Percentiles rank a stretch among this genome's conserved stretches.
Conservation (phyloP, 306 rosid species). For the Trichosanthes truncata region DNA sequence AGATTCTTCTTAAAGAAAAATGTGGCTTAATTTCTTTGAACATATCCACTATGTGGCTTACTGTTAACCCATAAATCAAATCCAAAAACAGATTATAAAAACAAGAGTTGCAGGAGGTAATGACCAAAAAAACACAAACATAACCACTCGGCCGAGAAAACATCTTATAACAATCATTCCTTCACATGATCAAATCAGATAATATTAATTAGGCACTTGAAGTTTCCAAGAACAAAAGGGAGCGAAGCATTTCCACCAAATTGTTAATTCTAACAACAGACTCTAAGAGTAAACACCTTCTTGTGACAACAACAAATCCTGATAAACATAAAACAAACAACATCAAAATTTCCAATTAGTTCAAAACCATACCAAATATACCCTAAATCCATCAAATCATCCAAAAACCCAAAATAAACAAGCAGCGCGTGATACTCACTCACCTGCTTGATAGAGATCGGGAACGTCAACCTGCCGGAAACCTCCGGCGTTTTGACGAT, state of each 20-base stretch:
- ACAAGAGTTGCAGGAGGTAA: background rate
- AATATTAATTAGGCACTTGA: background rate
- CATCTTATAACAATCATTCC: background rate
- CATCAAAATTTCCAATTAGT: background rate
- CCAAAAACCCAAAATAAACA: background rate
- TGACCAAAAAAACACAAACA: background rate
- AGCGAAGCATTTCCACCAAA: background rate
- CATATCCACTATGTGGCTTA: background rate
- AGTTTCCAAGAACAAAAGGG: background rate
- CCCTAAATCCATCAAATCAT: background rate
- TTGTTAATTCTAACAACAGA: background rate
- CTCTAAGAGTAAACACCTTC: background rate
- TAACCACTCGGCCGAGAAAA: background rate
- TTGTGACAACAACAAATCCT: background rate
- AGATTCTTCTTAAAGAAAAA: background rate
- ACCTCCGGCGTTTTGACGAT: constrained; percentile 69
- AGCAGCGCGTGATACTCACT: background rate
- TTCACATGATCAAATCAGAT: background rate
- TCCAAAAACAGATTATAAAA: background rate
- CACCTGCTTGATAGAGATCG: constrained; percentile 94
- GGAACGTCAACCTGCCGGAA: constrained; percentile 69
- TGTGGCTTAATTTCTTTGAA: background rate
- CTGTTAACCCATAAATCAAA: background rate
- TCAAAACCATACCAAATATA: background rate
- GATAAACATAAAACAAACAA: background rate